These are phyloP conservation scores for Pestalotiopsis fici DNA, from an alignment of 2,329 filamentous ascomycete species.

Conservation along the genomic window DNA sequence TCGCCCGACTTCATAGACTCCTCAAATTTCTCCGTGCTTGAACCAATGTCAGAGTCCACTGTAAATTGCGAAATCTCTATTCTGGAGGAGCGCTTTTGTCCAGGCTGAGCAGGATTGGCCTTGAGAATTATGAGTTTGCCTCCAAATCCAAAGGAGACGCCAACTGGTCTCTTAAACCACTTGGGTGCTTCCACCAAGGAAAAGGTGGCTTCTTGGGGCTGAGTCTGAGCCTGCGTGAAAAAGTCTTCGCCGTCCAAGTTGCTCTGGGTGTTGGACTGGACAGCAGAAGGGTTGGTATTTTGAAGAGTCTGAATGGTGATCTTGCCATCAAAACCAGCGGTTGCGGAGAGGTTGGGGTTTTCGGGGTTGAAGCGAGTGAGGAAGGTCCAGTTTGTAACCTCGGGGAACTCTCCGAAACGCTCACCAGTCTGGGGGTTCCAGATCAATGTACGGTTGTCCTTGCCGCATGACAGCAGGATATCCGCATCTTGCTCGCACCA, in stretches of 20 bases:
- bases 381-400: slow-evolving; percentile 99
- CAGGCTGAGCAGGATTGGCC: slow-evolving; percentile 56
- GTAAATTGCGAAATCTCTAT: slow-evolving; percentile 86
- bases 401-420: slow-evolving; percentile 86
- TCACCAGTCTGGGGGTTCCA: slow-evolving; percentile 96
- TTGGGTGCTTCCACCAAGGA: slow-evolving; percentile 82
- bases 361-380: slow-evolving; percentile 91
- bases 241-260: slow-evolving; percentile 91
- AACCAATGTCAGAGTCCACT: slow-evolving; percentile 82
- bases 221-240: slow-evolving; percentile 89
- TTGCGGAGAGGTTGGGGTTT: slow-evolving; percentile 89
- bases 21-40: slow-evolving; percentile 85
- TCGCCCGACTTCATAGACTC: slow-evolving; percentile 77
- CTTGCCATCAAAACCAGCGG: slow-evolving; percentile 95
- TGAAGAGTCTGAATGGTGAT: slow-evolving; percentile 93
- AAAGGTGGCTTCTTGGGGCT: slow-evolving; percentile 89
- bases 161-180: slow-evolving; percentile 84
- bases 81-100: slow-evolving; percentile 70
- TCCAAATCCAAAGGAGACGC: slow-evolving; percentile 92
- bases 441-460: slow-evolving; percentile 91
- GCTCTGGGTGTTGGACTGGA: slow-evolving; percentile 66
- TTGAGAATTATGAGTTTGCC: slow-evolving; percentile 84
- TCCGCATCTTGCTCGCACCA: slow-evolving; percentile 94
- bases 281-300: slow-evolving; percentile 81
- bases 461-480: slow-evolving; percentile 88